These are phyloP conservation scores for Stephania japonica DNA, from an alignment of 164 flowering plant species.

Conservation along the genomic window DNA sequence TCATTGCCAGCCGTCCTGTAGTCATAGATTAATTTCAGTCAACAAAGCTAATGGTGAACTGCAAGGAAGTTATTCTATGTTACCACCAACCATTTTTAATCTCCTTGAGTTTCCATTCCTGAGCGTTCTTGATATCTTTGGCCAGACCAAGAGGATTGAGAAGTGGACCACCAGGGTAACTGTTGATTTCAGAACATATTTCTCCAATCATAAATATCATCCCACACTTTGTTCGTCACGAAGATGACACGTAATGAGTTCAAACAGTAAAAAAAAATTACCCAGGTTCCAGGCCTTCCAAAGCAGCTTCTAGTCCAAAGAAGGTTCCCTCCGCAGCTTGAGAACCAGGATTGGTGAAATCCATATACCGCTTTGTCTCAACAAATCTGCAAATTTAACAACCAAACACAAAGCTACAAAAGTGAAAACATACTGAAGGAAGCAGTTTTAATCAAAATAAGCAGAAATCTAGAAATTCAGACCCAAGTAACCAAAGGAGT, in stretches of 20 bases:
- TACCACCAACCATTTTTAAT: constrained; percentile 67
- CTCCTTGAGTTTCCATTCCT: constrained; percentile 83
- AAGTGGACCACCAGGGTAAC: constrained; percentile 91
- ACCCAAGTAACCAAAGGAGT: neutral
- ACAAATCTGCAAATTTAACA: constrained; percentile 47
- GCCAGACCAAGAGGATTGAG: constrained; percentile 88
- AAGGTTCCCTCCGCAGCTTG: constrained; percentile 74
- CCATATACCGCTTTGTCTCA: constrained; percentile 94
- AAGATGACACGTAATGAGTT: neutral
- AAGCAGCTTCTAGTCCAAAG: constrained; percentile 82
- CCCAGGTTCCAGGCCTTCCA: constrained; percentile 90
- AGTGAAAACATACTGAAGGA: neutral
- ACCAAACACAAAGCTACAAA: neutral
- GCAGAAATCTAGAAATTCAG: neutral
- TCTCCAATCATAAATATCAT: neutral
- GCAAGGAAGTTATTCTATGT: neutral
- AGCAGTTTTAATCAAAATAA: too few relatives aligned
- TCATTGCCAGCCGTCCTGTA: constrained; percentile 85
- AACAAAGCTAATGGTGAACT: neutral
- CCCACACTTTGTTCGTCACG: neutral
- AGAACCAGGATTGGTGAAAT: constrained; percentile 74
- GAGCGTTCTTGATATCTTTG: constrained; percentile 59
- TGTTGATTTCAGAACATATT: constrained; percentile 19
- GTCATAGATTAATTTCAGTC: neutral
- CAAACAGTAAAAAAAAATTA: constrained; percentile 15